These are phyloP conservation scores for Venturia carpophila DNA, from an alignment of 2,329 filamentous ascomycete genomes.

Conservation along the genomic window DNA sequence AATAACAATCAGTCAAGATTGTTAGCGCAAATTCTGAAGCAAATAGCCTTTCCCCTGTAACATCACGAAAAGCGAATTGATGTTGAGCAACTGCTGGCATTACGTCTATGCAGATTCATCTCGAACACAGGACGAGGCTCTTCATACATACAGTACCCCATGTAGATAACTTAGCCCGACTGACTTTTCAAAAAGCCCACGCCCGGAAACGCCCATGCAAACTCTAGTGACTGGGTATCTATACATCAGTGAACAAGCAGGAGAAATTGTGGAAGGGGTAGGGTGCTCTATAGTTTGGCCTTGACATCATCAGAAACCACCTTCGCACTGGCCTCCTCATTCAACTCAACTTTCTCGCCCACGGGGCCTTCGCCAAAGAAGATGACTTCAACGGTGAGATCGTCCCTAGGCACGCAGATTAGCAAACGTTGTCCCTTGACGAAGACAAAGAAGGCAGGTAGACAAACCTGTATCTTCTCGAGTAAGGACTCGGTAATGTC, in stretches of 20 bases:
- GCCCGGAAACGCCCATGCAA: not conserved
- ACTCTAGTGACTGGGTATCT: not conserved
- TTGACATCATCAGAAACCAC: constrained; percentile 25
- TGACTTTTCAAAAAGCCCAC: not conserved
- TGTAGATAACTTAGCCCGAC: not conserved
- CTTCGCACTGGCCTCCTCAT: constrained; percentile 73
- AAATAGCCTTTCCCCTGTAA: too few species aligned
- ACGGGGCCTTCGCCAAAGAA: constrained; percentile 75
- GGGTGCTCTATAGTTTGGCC: constrained; percentile 12
- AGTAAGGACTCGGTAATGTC: constrained; percentile 85
- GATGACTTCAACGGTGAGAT: constrained; percentile 94
- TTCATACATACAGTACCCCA: not conserved
- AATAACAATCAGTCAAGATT: too few species aligned
- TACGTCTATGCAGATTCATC: too few species aligned
- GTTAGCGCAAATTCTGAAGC: too few species aligned
- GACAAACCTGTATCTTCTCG: constrained; percentile 74
- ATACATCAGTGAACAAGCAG: not conserved
- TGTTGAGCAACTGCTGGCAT: too few species aligned
- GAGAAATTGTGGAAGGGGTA: not conserved
- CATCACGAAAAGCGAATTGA: too few species aligned
- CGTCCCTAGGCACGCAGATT: constrained; percentile 54
- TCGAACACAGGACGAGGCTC: too few species aligned
- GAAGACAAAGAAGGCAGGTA: not conserved
- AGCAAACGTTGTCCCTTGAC: not conserved
- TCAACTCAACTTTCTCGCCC: constrained; percentile 71